phyloP scores from a whole-genome alignment of 768 basidiomycete genomes.

The Pisolithus microcarpus region DNA sequence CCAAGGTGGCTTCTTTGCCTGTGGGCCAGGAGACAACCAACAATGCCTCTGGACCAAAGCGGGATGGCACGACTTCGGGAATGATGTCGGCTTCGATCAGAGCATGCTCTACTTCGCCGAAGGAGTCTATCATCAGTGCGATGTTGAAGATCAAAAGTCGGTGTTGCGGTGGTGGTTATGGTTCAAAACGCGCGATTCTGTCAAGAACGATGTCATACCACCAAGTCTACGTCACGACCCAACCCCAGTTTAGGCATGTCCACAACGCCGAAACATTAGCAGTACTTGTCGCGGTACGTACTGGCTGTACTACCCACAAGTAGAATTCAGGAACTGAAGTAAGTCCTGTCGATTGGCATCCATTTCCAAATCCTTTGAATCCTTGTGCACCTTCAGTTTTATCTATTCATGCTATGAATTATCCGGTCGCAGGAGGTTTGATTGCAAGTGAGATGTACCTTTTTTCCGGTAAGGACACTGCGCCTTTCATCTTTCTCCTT shows the following conservation, averaged over 20 bases:
- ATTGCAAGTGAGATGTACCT: conserved; percentile 29
- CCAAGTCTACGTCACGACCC: not conserved
- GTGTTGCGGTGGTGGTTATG: not conserved
- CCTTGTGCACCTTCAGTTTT: conserved; percentile 57
- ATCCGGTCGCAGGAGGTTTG: not conserved
- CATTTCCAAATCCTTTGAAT: conserved; percentile 47
- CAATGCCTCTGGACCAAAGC: conserved; percentile 23
- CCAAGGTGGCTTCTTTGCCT: conserved; percentile 28
- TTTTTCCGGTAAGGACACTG: conserved; percentile 56
- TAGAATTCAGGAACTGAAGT: conserved; percentile 50
- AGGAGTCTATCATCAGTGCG: conserved; percentile 15
- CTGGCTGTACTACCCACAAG: conserved; percentile 24
- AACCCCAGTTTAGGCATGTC: not conserved
- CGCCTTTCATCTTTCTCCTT: conserved; percentile 41
- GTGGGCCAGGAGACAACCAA: conserved; percentile 25
- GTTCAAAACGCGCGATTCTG: not conserved
- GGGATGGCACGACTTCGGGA: conserved; percentile 24
- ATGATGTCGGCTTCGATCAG: conserved; percentile 18
- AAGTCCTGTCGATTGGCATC: conserved; percentile 50
- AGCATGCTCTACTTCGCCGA: conserved; percentile 13
- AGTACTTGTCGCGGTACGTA: no score
- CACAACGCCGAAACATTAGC: not conserved
- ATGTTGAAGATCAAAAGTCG: not conserved
- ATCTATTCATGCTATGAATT: conserved; percentile 32
- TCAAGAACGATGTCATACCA: not conserved